Base-by-base conservation (phyloP, 1,139 yeast species). In the Geotrichum europaeum region DNA sequence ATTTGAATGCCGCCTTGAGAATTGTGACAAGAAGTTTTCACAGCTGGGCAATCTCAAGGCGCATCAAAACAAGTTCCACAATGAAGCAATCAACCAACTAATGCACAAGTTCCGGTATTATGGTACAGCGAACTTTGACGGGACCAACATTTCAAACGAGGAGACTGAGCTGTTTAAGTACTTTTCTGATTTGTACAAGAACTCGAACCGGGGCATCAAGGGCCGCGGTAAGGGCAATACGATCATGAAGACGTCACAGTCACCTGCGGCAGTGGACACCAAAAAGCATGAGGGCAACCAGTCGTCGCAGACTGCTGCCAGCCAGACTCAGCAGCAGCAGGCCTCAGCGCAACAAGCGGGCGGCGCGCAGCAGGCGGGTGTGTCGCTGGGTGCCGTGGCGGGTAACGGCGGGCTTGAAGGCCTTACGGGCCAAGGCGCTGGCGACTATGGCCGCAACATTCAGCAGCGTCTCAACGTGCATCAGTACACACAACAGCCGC, bases 41-140 rank as follows among this genome's bases (percentile, higher is more conserved):
- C 98, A 92, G 75, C 78, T 91, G 67, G 97, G 97, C 2, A 92
- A 92, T 72, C 80, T 92, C 76, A 92, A 92, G 74, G 88, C 96
- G 0, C 98, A 92, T 73, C 98, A 92, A 71, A 92, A 91, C 74
- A 80, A 92, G 68, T 90, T 91, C 71, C 98, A 92, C 74, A 75
- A 84, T 64, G 83, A 83, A 20, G 85, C 95, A 0, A 79, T 92
- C 66, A 83, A 83, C 66, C 78, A 78, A 55, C 76, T 90, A 67
- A 88, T 95, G 6, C 79, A 77, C 57, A 66, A 68, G 59, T 67
- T 74, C 62, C 68, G 70, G 65, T 68, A 62, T 64, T 65, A 65
- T 57, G 61, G 66, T 47, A 57, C 61, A 9, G 51, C 66, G 53
- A 61, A 62, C 54, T 55, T 55, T 52, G 78, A 79, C 55, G 78